A percentile compares a stretch with the other conserved stretches of the same genome.
Conservation (phyloP, 208 protist species). For the Acanthamoeba lenticulata region DNA sequence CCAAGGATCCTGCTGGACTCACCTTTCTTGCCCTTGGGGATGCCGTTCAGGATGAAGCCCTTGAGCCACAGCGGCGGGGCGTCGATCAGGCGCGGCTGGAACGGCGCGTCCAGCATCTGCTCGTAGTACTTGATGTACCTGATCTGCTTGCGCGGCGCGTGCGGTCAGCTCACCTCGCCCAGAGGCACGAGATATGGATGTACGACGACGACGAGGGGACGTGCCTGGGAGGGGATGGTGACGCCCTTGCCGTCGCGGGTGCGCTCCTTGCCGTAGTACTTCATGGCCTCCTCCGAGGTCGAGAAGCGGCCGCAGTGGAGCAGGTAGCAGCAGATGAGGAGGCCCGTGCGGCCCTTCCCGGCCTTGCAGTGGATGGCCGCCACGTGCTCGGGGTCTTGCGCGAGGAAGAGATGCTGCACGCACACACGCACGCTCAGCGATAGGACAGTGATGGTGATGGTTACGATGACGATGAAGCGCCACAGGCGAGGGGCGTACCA, state of each 20-base stretch:
- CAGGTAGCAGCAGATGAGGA: constrained; percentile 40
- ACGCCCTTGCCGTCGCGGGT: constrained; percentile 38
- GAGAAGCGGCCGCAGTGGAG: constrained; percentile 13
- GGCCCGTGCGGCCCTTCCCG: constrained; percentile 38
- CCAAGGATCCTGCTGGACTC: too few species aligned
- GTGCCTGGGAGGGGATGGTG: neutral
- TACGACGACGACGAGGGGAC: too few species aligned
- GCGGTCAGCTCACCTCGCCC: too few species aligned
- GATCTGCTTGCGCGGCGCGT: neutral
- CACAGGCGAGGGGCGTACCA: neutral
- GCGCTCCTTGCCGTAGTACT: constrained; percentile 12
- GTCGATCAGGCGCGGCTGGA: neutral
- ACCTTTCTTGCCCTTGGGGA: constrained; percentile 50
- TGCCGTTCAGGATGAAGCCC: neutral
- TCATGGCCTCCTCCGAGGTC: neutral
- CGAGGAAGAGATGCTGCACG: neutral
- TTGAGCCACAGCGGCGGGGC: constrained; percentile 31
- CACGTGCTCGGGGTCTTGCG: constrained; percentile 53
- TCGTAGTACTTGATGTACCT: constrained; percentile 36
- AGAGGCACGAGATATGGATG: too few species aligned
- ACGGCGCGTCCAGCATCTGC: constrained; percentile 32
- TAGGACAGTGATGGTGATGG: neutral
- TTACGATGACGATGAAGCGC: constrained; percentile 26
- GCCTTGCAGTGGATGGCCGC: constrained; percentile 65
- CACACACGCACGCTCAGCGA: neutral